phyloP scores from a whole-genome alignment of 2,329 filamentous ascomycete species.

The Aureobasidium zeae region DNA sequence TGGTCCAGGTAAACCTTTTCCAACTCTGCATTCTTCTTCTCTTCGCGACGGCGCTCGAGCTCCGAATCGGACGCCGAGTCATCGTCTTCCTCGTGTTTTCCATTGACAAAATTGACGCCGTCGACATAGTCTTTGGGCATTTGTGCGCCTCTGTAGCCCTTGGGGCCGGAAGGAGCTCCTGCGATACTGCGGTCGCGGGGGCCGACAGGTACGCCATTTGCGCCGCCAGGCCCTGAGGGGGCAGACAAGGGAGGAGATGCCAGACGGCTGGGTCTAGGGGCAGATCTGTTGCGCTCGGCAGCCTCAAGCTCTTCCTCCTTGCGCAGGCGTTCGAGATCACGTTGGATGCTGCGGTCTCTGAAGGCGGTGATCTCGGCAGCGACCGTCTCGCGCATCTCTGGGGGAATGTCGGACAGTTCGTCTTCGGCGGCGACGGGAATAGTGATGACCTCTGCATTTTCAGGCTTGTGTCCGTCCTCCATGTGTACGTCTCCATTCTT shows the following conservation, averaged over 20 bases:
- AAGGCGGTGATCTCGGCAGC: constrained; percentile 91
- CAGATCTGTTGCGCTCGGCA: constrained; percentile 66
- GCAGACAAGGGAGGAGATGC: constrained; percentile 57
- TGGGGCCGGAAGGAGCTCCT: constrained; percentile 67
- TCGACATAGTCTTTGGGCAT: constrained; percentile 66
- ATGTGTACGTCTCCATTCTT: constrained; percentile 60
- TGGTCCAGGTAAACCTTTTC: constrained; percentile 77
- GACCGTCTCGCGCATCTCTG: constrained; percentile 91
- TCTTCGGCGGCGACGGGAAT: constrained; percentile 80
- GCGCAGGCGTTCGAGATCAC: constrained; percentile 78
- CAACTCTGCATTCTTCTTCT: constrained; percentile 63
- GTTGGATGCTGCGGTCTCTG: constrained; percentile 77
- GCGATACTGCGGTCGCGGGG: constrained; percentile 58
- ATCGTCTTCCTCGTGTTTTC: constrained; percentile 72
- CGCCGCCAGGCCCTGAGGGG: constrained; percentile 47
- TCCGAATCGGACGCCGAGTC: constrained; percentile 82
- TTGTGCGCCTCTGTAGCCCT: constrained; percentile 48
- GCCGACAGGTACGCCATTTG: constrained; percentile 69
- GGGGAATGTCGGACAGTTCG: constrained; percentile 87
- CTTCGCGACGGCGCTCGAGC: constrained; percentile 60
- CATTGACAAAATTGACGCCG: constrained; percentile 74
- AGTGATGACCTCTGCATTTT: constrained; percentile 73
- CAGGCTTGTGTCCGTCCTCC: constrained; percentile 51
- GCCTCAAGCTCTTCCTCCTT: constrained; percentile 90
- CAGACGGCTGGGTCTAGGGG: constrained; percentile 53